Evolutionary conservation across 1,139 yeast species (phyloP), one percentile per base, ranked within the genome.

Genomic region (Suhomyces wounanorum): DNA sequence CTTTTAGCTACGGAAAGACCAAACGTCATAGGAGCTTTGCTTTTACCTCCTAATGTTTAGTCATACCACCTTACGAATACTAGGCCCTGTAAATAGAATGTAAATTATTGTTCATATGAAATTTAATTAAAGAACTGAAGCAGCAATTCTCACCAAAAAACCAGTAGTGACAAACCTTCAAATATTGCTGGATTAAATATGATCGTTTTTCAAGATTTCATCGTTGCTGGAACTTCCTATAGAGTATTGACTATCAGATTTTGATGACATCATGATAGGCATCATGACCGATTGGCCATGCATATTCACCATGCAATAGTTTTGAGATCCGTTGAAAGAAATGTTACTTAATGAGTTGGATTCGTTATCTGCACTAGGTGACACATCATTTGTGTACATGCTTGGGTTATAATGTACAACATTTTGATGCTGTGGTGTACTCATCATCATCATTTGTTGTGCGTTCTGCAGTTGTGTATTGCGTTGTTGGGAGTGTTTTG

Each of bases 1-100:
- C 68, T 89, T 46, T 69, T 89, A 53, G 90, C 95, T 3, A 87
- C 94, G 0, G 96, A 89, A 61, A 73, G 96, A 56, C 91, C 95
- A 0, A 73, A 77, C 30, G 83, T 82, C 28, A 82, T 89, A 26
- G 90, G 85, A 1, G 94, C 88, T 0, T 68, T 88, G 36, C 67
- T 88, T 48, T 68, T 89, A 37, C 95, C 95, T 9, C 91, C 92
- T 1, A 83, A 85, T 60, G 66, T 84, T 45, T 85, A 64, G 61
- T 14, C 14, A 9, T 14, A 35, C 35, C 25, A 13, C 8, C 6
- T 14, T 36, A 36, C 16, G 16, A 7, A 26, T 16, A 10, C n/a
- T 37, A 18, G n/a, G 18, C 33, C 44, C 14, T 40, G 47, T 48
- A 48, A 36, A 40, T 40, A 44, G 33, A 31, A 33, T 42, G 33